phyloP scores from a whole-genome alignment of 306 rosid genomes.

The Mimosa pudica region DNA sequence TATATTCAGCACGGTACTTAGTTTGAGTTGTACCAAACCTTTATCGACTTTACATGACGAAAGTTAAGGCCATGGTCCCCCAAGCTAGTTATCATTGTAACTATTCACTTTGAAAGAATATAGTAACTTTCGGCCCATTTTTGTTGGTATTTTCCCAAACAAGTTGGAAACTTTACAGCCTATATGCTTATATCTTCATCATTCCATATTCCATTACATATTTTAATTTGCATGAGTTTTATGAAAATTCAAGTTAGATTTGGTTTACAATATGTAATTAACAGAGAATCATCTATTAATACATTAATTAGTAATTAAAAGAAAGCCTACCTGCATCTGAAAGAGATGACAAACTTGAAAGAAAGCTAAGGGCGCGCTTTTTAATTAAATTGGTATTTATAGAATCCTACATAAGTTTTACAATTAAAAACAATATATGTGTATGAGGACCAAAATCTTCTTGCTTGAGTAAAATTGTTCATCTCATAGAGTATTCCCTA shows the following conservation, averaged over 20 bases:
- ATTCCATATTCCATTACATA: conserved; percentile 26
- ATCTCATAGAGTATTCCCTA: not conserved
- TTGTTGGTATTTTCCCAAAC: conserved; percentile 35
- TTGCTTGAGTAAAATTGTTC: not conserved
- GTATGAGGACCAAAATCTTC: not conserved
- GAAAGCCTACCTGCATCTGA: not conserved
- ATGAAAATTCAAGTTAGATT: not conserved
- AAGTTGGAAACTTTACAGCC: conserved; percentile 48
- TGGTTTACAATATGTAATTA: conserved; percentile 23
- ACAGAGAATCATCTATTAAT: conserved; percentile 1
- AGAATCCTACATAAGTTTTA: not conserved
- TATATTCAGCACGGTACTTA: not conserved
- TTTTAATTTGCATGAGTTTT: not conserved
- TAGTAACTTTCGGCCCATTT: conserved; percentile 38
- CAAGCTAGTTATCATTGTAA: conserved; percentile 34
- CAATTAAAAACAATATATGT: not conserved
- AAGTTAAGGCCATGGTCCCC: conserved; percentile 22
- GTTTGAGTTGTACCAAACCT: not conserved
- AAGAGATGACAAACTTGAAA: conserved; percentile 11
- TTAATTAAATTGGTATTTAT: not conserved
- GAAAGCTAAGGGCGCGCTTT: not conserved
- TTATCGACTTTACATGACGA: conserved; percentile 29
- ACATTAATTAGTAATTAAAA: not conserved
- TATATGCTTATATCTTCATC: conserved; percentile 33
- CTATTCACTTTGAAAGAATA: conserved; percentile 36